A percentile compares a stretch with the other conserved stretches of the same genome.
Conservation (phyloP, 164 flowering plant genomes). For the Sedum album region DNA sequence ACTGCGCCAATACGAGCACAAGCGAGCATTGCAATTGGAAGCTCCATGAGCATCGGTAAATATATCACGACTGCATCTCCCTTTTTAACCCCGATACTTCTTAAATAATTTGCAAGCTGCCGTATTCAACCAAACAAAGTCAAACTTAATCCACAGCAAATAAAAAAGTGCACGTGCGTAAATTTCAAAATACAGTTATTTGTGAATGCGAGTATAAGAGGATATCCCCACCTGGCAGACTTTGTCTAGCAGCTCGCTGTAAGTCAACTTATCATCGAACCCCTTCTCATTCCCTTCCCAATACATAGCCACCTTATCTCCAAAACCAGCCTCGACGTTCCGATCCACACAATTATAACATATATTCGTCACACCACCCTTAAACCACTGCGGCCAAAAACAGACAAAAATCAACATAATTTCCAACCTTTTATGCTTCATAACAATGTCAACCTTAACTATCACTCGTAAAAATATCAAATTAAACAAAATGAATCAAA, state of each 20-base stretch:
- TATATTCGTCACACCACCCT: constrained; percentile 87
- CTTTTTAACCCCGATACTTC: constrained; percentile 75
- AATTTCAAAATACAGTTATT: not conserved
- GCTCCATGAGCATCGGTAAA: constrained; percentile 94
- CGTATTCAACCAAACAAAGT: not conserved
- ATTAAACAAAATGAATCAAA: not conserved
- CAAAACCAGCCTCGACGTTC: constrained; percentile 66
- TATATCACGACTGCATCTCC: constrained; percentile 89
- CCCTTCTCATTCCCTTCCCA: constrained; percentile 95
- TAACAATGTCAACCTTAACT: not conserved
- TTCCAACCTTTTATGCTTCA: not conserved
- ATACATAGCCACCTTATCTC: constrained; percentile 63
- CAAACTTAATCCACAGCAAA: not conserved
- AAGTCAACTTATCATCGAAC: constrained; percentile 52
- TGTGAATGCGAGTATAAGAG: not conserved
- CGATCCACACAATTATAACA: constrained; percentile 88
- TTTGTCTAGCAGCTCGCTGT: constrained; percentile 50
- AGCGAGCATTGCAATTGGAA: constrained; percentile 94
- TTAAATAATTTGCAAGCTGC: constrained; percentile 91
- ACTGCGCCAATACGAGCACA: constrained; percentile 99
- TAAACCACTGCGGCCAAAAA: constrained; percentile 73
- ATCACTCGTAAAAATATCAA: not conserved
- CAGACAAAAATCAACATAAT: not conserved
- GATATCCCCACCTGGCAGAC: constrained; percentile 79
- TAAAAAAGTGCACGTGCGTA: not conserved